Evolutionary conservation across 352 stramenopile genomes (phyloP).

Genomic region (Globisporangium orthogonon): DNA sequence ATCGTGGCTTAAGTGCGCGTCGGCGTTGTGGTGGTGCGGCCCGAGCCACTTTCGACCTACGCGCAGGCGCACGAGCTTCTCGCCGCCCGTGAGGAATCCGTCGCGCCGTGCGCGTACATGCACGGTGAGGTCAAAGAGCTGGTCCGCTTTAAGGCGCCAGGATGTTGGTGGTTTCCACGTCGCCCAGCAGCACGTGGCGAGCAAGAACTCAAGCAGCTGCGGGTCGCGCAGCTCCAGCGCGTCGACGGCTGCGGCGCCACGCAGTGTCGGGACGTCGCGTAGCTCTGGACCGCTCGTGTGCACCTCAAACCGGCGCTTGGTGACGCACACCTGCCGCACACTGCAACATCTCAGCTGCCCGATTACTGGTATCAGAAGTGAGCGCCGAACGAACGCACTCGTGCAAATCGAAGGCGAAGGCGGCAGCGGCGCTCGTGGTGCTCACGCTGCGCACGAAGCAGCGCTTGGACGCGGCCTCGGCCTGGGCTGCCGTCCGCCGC

Average conservation of each 20-base stretch:
- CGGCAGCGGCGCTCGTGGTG: constrained; percentile 42
- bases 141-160: constrained; percentile 60
- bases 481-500: constrained; percentile 31
- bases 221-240: constrained; percentile 30
- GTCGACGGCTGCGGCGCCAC: constrained; percentile 14
- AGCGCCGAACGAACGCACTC: constrained; percentile 27
- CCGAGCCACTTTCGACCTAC: constrained; percentile 64
- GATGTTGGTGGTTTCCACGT: constrained; percentile 50
- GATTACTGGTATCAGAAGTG: background rate
- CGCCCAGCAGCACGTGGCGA: constrained; percentile 39
- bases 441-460: constrained; percentile 63
- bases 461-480: constrained; percentile 51
- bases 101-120: constrained; percentile 31
- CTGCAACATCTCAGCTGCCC: constrained; percentile 11
- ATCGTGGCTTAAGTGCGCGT: constrained; percentile 18
- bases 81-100: constrained; percentile 46
- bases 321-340: constrained; percentile 41
- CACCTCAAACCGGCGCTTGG: constrained; percentile 45
- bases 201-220: constrained; percentile 26
- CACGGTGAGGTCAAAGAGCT: constrained; percentile 55
- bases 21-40: constrained; percentile 44
- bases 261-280: constrained; percentile 34
- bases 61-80: constrained; percentile 44
- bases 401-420: constrained; percentile 37
- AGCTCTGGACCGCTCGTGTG: constrained; percentile 47